Conservation (phyloP, 176 grass and related monocot species). For the Metroxylon sagu region DNA sequence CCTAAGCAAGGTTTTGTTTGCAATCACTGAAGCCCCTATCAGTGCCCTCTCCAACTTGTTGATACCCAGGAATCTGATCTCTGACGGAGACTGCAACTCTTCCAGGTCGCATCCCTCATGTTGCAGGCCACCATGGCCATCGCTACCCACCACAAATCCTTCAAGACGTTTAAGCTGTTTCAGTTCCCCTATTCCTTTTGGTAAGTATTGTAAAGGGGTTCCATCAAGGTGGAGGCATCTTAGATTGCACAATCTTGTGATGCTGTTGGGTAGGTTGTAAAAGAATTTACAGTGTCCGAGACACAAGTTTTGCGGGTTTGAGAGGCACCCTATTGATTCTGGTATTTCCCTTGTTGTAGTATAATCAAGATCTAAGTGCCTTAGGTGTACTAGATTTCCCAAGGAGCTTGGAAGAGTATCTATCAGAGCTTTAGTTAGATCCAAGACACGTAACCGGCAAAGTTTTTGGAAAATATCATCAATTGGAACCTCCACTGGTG, state of each 20-base stretch:
- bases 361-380: constrained; percentile 8
- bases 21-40: neutral
- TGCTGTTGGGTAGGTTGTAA: constrained; percentile 4
- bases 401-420: constrained; percentile 17
- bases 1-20: constrained; percentile 3
- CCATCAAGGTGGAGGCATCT: neutral
- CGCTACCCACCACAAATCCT: constrained; percentile 18
- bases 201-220: constrained; percentile 12
- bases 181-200: constrained; percentile 24
- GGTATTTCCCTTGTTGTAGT: constrained; percentile 2
- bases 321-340: constrained; percentile 8
- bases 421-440: neutral
- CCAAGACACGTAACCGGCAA: no score
- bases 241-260: constrained; percentile 15
- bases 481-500: no score
- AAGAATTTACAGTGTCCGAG: neutral
- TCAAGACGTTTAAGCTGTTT: constrained; percentile 9
- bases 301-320: constrained; percentile 21
- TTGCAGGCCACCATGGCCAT: neutral
- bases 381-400: constrained; percentile 7
- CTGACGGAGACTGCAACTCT: constrained; percentile 12
- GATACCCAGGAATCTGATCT: constrained; percentile 14
- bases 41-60: constrained; percentile 5
- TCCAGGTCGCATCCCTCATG: constrained; percentile 17
- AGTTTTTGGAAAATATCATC: no score